Evolutionary conservation across 192 early-diverging fungal species (phyloP).

Genomic region (Fimicolochytrium jonesii): DNA sequence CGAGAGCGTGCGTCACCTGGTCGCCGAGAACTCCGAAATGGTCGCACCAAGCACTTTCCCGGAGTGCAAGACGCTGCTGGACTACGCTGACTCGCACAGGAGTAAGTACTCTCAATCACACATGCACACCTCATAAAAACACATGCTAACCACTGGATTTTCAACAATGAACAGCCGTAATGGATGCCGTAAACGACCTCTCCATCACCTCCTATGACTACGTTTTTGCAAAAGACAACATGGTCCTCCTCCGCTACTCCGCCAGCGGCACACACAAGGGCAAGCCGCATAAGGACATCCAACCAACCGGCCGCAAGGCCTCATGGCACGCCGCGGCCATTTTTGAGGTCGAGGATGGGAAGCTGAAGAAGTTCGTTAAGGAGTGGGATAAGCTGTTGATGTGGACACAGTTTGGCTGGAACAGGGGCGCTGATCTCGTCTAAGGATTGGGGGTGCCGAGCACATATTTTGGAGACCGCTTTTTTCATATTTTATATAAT

Average conservation of each 20-base stretch:
- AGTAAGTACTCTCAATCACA: too few species aligned
- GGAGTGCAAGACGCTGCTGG: background rate
- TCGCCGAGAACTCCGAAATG: too few species aligned
- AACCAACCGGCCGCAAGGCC: background rate
- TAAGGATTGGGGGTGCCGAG: too few species aligned
- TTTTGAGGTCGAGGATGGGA: constrained; percentile 8
- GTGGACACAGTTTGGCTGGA: too few species aligned
- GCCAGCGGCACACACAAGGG: constrained; percentile 2
- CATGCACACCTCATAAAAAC: too few species aligned
- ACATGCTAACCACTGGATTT: too few species aligned
- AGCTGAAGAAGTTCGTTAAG: constrained; percentile 4
- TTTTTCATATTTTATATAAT: too few species aligned
- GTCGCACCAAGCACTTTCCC: constrained; percentile 8
- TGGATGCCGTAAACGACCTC: background rate
- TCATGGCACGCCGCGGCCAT: background rate
- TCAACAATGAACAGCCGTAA: constrained; percentile 2
- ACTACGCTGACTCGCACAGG: background rate
- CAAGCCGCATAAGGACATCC: constrained; percentile 1
- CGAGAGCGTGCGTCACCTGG: too few species aligned
- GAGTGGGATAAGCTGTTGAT: too few species aligned
- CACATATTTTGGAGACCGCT: too few species aligned
- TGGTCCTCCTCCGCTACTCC: constrained; percentile 6
- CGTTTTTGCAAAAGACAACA: background rate
- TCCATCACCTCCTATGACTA: constrained; percentile 5
- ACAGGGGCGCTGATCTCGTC: too few species aligned